Percentiles rank a stretch among this genome's conserved stretches.
These are phyloP conservation scores for Tulasnella sp. DNA, from an alignment of 768 basidiomycete species.

Conservation along the genomic window DNA sequence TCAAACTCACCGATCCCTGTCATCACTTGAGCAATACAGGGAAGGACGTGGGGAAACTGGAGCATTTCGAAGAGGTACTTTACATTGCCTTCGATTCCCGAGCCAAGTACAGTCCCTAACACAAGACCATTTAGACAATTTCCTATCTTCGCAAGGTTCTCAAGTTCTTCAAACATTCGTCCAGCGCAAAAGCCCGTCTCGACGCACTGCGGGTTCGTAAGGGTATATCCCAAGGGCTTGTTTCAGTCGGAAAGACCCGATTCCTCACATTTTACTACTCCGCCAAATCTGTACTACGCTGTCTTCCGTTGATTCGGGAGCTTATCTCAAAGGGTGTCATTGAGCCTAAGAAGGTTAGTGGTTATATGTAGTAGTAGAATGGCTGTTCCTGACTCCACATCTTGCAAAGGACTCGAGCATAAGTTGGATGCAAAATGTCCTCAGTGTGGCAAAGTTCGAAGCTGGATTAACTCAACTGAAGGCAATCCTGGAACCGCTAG, in stretches of 20 bases:
- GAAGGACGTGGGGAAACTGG: conserved; percentile 29
- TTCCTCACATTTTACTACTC: not conserved
- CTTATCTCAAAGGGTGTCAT: conserved; percentile 5
- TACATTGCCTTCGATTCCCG: too few relatives aligned
- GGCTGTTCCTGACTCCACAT: not conserved
- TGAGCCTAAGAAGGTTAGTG: conserved; percentile 1
- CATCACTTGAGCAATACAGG: conserved; percentile 29
- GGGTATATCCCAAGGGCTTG: not conserved
- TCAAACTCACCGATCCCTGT: conserved; percentile 31
- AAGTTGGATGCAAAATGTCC: conserved; percentile 4
- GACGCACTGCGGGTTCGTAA: not conserved
- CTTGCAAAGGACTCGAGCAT: conserved; percentile 5
- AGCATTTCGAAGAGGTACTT: not conserved
- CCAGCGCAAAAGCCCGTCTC: not conserved
- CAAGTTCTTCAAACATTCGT: not conserved
- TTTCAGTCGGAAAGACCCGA: not conserved
- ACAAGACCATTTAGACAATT: not conserved
- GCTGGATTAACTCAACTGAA: conserved; percentile 9
- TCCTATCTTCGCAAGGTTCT: not conserved
- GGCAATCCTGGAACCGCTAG: conserved; percentile 31
- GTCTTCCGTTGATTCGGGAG: conserved; percentile 30
- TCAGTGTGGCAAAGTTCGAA: not conserved
- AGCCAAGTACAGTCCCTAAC: too few relatives aligned
- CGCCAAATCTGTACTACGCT: conserved; percentile 22
- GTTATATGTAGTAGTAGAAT: not conserved